Base-by-base conservation (phyloP, 2,329 filamentous ascomycete species). In the Harringtonia aguacate region DNA sequence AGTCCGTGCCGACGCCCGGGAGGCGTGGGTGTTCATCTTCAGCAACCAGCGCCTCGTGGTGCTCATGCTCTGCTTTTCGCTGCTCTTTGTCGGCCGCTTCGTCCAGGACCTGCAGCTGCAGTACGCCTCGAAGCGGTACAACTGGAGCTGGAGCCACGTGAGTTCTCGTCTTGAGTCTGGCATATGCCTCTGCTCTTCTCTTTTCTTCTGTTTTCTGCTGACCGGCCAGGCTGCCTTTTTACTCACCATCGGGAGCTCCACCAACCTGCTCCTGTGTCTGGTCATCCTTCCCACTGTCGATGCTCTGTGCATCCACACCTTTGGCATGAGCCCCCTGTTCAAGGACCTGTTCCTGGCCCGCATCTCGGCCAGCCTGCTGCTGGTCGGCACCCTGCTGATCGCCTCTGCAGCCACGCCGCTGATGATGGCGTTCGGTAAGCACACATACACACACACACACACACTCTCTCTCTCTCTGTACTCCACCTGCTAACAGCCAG, bases 71-170 rank as follows among this genome's bases (percentile, higher is more conserved):
- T 60, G 64, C 0, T 56, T 66, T 15, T 53, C 55, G 1, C 55
- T 65, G 14, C 55, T 58, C 9, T 43, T 63, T 6, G 34, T 58
- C 0, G 55, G 60, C 21, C 61, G 62, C 36, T 58, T 57, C 36
- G 55, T 59, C 21, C 55, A 59, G 39, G 60, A 63, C 4, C 47
- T 71, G 20, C 46, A 74, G 7, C 51, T 77, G 3, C 75, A 78
- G 52, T 77, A 77, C 51, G 62, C 70, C 43, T 69, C 67, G 1
- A 69, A 67, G 39, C 63, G 72, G 7, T 77, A 73, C 53, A 41
- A 57, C 27, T 69, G 72, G 63, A 64, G 62, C 8, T 70, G 69
- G 66, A 64, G 62, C 34, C n/a, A n/a, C n/a, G n/a, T n/a, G n/a
- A 59, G 59, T 33, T 18, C 22, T 9, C 18, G 35, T 37, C 17